Base-by-base conservation (phyloP, 2,329 filamentous ascomycete genomes). In the Ophiognomonia clavigignenti-juglandacearum region DNA sequence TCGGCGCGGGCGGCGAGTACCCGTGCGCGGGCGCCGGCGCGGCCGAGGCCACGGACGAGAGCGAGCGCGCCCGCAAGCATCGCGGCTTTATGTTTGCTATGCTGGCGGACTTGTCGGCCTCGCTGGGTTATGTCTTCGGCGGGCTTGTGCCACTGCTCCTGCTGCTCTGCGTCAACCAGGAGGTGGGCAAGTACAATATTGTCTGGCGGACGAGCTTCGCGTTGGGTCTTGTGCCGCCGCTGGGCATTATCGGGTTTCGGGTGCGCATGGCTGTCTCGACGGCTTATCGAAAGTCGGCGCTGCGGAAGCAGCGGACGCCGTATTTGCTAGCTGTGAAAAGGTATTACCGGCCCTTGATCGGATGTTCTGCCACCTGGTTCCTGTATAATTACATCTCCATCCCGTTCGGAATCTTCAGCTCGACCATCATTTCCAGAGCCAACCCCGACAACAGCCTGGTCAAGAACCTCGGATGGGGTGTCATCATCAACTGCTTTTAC, bases 71-170 rank as follows among this genome's bases (percentile, higher is more conserved):
- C 42, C 67, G 73, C 31, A 73, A 72, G 49, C 65, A 65, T 29
- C 64, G 75, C 31, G 75, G 77, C 4, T 76, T 78, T 59, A 72
- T 80, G 57, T 77, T 80, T 47, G 74, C 75, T n/a, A 69, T 79
- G 64, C 65, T 77, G 11, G 68, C 70, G 2, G 71, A 78, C 53
- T 59, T 80, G 6, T 72, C 75, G 0, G 64, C 69, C 2, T 70
- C 69, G 1, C 58, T 80, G 9, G 75, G 75, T 1, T 78, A 75
- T 51, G 69, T 75, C 4, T 74, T 69, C 56, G 71, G 66, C 5
- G 71, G 70, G 0, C 57, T 77, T 0, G 69, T 77, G 0, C 72
- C 75, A 2, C 58, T 80, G 8, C 64, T 80, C 0, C 56, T 80
- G 3, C 64, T 78, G 1, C 65, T 76, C 0, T 75, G 72, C 52